phyloP scores from a whole-genome alignment of 441 rosid genomes.

The Flueggea neowawraea region DNA sequence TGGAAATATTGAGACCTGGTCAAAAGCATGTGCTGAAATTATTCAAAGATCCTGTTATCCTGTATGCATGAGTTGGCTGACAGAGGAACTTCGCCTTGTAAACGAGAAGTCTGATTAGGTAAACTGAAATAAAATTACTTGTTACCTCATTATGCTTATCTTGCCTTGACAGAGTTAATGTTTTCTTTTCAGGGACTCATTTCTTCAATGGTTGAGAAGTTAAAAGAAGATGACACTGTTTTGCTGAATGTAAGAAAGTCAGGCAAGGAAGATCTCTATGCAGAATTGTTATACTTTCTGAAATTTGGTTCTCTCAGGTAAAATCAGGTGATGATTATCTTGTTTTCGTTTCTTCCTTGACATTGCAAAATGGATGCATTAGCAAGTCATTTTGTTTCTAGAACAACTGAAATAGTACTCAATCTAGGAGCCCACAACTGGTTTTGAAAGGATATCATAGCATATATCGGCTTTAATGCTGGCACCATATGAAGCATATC shows the following conservation, averaged over 20 bases:
- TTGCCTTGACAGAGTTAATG: slow-evolving; percentile 11
- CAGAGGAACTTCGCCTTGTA: slow-evolving; percentile 46
- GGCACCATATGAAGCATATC: too few relatives aligned
- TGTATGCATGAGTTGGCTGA: slow-evolving; percentile 64
- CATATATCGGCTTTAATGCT: too few relatives aligned
- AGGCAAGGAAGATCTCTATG: slow-evolving; percentile 84
- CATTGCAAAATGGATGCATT: too few relatives aligned
- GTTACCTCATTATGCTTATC: slow-evolving; percentile 5
- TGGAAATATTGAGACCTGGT: slow-evolving; percentile 50
- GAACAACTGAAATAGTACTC: too few relatives aligned
- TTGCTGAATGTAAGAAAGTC: slow-evolving; percentile 60
- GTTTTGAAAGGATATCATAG: too few relatives aligned
- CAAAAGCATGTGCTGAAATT: slow-evolving; percentile 37
- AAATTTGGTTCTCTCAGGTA: slow-evolving; percentile 58
- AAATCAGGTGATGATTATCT: slow-evolving; percentile 3
- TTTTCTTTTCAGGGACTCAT: slow-evolving; percentile 44
- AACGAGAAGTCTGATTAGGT: slow-evolving; percentile 47
- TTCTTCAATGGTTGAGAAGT: slow-evolving; percentile 58
- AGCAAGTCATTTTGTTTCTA: too few relatives aligned
- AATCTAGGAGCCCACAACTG: too few relatives aligned
- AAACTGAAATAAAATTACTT: slow-evolving; percentile 12
- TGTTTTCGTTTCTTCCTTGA: slow-evolving; percentile 1
- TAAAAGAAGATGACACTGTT: slow-evolving; percentile 57
- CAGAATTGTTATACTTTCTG: slow-evolving; percentile 67
- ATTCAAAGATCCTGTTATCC: slow-evolving; percentile 51